Conservation (phyloP, 140 eudicot genomes). For the Oenanthe javanica region DNA sequence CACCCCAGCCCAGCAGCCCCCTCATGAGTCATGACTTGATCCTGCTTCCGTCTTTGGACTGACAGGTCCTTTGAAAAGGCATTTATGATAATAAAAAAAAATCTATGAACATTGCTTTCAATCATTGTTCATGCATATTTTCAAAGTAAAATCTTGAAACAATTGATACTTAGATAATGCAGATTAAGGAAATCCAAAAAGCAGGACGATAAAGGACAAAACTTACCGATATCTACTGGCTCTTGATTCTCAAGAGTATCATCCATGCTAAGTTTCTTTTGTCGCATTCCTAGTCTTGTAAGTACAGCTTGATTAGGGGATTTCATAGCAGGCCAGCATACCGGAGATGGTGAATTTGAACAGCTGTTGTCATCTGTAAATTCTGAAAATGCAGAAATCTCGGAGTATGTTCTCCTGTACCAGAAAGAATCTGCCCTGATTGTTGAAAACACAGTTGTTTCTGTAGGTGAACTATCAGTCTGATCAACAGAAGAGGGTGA, state of each 20-base stretch:
- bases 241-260: constrained; percentile 37
- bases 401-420: constrained; percentile 71
- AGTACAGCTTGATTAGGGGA: constrained; percentile 56
- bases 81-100: no score
- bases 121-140: not conserved
- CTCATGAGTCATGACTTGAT: no score
- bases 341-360: constrained; percentile 55
- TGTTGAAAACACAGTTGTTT: constrained; percentile 31
- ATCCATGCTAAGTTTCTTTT: constrained; percentile 33
- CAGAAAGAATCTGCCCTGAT: constrained; percentile 53
- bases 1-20: no score
- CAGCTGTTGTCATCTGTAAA: constrained; percentile 54
- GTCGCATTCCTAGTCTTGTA: constrained; percentile 51
- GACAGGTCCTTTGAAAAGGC: no score
- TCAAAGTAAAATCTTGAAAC: not conserved
- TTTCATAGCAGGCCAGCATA: constrained; percentile 51
- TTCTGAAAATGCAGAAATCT: constrained; percentile 73
- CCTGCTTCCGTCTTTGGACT: no score
- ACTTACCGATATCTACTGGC: constrained; percentile 50
- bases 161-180: not conserved
- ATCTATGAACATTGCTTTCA: not conserved
- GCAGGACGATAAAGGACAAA: not conserved
- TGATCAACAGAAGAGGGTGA: not conserved
- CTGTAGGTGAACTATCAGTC: constrained; percentile 8
- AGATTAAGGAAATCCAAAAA: not conserved